phyloP scores from a whole-genome alignment of 1,139 yeast species.

The Suhomyces atakaporum region DNA sequence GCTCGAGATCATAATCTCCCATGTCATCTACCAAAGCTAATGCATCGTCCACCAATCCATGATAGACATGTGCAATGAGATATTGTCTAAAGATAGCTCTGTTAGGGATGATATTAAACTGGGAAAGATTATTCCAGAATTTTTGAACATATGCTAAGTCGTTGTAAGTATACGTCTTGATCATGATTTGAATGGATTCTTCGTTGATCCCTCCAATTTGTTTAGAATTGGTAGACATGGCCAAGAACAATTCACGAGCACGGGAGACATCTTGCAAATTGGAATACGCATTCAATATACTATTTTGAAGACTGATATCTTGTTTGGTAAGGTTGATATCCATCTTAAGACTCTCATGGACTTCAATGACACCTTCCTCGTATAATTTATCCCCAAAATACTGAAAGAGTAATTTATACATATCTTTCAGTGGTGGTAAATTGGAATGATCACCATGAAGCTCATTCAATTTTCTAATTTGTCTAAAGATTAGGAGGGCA shows the following conservation, averaged over 20 bases:
- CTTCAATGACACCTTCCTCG: constrained; percentile 67
- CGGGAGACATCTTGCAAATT: constrained; percentile 60
- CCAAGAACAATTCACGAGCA: constrained; percentile 63
- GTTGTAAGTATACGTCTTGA: constrained; percentile 63
- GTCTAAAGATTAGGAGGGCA: constrained; percentile 64
- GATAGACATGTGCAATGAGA: constrained; percentile 72
- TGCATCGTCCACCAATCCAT: constrained; percentile 63
- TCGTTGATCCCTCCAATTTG: constrained; percentile 58
- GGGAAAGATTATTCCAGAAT: constrained; percentile 64
- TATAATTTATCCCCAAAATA: constrained; percentile 63
- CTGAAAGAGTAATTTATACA: constrained; percentile 61
- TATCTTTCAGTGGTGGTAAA: constrained; percentile 66
- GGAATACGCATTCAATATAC: constrained; percentile 67
- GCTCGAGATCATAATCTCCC: constrained; percentile 52
- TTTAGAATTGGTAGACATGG: constrained; percentile 54
- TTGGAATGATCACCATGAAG: constrained; percentile 47
- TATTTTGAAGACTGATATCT: constrained; percentile 60
- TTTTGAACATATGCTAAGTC: constrained; percentile 60
- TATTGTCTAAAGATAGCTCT: constrained; percentile 62
- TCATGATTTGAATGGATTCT: constrained; percentile 70
- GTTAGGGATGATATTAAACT: constrained; percentile 56
- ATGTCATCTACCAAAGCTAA: constrained; percentile 52
- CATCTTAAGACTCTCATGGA: constrained; percentile 67
- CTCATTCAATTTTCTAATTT: constrained; percentile 58
- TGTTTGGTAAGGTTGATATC: constrained; percentile 59